Evolutionary conservation across 176 grass and related monocot genomes (phyloP), one percentile per base, ranked within the genome.

Genomic region (Lolium perenne): DNA sequence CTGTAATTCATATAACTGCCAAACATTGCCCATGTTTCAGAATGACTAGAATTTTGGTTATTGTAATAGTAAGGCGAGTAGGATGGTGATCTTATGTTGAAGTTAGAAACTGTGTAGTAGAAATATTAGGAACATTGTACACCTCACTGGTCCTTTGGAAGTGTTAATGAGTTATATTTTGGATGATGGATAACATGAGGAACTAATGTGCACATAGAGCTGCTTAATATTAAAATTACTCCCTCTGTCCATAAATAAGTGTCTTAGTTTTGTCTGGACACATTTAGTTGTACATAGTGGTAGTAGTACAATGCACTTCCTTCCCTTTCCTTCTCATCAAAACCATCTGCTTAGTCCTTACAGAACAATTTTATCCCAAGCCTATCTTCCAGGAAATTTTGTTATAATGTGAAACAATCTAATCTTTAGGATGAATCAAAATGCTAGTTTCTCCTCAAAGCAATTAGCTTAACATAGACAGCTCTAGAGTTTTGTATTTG

Each of bases 371-470:
- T 62, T 20, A 43, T 62, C 29, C 14, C 25, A 83, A 71, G 43
- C 35, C 53, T 40, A 71, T 20, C 53, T 77, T 71, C 70, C 53
- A 63, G 41, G 53, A 54, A 77, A 7, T 82, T 23, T 25, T 71
- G 66, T 83, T 21, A 45, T 41, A 26, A 18, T 82, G n/a, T 43
- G 54, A 79, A 86, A 38, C 46, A 82, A 61, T 82, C 63, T 78
- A 20, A 61, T 6, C 71, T 0, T 13, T 49, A n/a, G 76, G 61
- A 65, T n/a, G 57, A 59, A 80, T 55, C 14, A 53, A 71, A 86
- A 45, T 47, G 15, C 7, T 14, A 61, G 62, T 82, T 71, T 77
- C 8, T 45, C 10, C 66, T 86, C 26, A 68, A 47, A 71, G 38
- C 60, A 50, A 65, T 80, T 13, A 47, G 26, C 14, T 75, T 74